Conservation (phyloP, 805 yeast genomes). For the Candida piceae region DNA sequence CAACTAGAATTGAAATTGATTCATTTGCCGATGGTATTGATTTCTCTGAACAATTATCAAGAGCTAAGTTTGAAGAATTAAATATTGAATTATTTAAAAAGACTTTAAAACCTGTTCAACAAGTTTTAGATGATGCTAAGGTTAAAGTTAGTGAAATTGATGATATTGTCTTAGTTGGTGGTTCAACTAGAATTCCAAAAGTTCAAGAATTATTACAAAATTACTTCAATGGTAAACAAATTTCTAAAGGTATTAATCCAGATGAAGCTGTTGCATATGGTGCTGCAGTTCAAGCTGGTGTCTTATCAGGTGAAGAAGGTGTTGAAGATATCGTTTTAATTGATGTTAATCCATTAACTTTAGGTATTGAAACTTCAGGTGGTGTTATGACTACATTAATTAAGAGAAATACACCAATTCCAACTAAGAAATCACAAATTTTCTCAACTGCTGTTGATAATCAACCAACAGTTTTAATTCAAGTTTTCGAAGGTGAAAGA, state of each 20-base stretch:
- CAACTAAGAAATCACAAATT: constrained; percentile 91
- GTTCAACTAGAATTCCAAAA: constrained; percentile 99
- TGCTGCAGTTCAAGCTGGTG: constrained; percentile 99
- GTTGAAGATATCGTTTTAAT: constrained; percentile 84
- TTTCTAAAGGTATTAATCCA: constrained; percentile 96
- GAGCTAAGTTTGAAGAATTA: constrained; percentile 97
- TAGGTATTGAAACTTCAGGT: constrained; percentile 96
- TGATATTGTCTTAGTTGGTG: constrained; percentile 97
- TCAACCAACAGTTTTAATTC: constrained; percentile 83
- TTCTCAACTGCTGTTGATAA: constrained; percentile 96
- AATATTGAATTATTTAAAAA: constrained; percentile 90
- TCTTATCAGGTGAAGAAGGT: constrained; percentile 91
- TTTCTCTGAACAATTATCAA: constrained; percentile 89
- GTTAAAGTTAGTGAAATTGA: constrained; percentile 81
- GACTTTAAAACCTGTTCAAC: constrained; percentile 94
- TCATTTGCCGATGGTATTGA: constrained; percentile 92
- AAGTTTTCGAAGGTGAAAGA: constrained; percentile 79
- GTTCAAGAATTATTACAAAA: constrained; percentile 89
- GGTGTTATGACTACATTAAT: constrained; percentile 96
- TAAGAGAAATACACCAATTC: constrained; percentile 92
- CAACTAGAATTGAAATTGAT: constrained; percentile 94
- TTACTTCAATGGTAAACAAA: constrained; percentile 90
- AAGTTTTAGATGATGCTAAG: constrained; percentile 90
- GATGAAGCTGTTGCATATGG: constrained; percentile 99
- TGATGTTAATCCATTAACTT: constrained; percentile 90